These are phyloP conservation scores for Podila minutissima DNA, from an alignment of 192 early-diverging fungal species.

Conservation along the genomic window DNA sequence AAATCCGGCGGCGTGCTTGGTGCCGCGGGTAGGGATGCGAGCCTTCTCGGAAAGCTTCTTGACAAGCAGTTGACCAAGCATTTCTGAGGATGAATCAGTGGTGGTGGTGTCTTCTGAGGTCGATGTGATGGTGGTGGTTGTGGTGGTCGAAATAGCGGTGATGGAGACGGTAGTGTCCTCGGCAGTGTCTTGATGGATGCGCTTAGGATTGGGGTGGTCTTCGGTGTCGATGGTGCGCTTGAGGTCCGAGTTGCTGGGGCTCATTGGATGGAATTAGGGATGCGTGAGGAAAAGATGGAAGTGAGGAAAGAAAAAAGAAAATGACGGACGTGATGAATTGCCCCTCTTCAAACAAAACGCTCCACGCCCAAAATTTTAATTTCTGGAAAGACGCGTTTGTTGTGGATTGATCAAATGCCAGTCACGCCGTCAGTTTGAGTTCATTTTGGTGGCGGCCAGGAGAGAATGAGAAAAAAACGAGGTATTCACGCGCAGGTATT, in stretches of 20 bases:
- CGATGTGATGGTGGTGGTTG: not conserved
- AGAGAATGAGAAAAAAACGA: no score
- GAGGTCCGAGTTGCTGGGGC: constrained; percentile 11
- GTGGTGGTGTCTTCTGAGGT: not conserved
- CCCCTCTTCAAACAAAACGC: no score
- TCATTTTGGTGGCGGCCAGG: no score
- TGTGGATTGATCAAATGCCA: no score
- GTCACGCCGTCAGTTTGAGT: no score
- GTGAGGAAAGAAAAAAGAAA: not conserved
- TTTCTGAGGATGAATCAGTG: not conserved
- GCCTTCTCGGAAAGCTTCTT: constrained; percentile 79
- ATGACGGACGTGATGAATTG: not conserved
- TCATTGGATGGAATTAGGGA: constrained; percentile 7
- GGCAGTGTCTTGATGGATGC: constrained; percentile 13
- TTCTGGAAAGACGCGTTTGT: not conserved
- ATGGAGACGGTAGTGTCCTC: not conserved
- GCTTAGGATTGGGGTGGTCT: constrained; percentile 3
- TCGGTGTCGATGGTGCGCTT: constrained; percentile 27
- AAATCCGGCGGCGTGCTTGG: constrained; percentile 87
- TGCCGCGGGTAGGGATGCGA: constrained; percentile 83
- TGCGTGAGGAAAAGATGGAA: not conserved
- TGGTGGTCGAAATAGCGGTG: not conserved
- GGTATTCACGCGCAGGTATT: no score
- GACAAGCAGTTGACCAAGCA: constrained; percentile 65
- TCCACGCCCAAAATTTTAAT: not conserved